phyloP scores from a whole-genome alignment of 768 basidiomycete species.

The Clitopilus passeckerianus region DNA sequence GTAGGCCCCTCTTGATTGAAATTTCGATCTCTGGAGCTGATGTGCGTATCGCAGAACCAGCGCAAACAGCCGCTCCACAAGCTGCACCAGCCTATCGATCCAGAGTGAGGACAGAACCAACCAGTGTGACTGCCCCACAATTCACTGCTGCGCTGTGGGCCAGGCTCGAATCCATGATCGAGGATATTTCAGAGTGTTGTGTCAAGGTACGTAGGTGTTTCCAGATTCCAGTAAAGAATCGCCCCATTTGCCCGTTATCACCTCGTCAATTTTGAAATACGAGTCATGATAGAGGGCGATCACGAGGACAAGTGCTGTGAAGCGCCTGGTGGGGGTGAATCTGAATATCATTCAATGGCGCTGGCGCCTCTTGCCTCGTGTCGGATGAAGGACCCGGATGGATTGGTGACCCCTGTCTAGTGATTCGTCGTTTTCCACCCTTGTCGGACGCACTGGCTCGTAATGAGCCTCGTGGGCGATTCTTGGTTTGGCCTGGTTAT shows the following conservation, averaged over 20 bases:
- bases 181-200: slow-evolving; percentile 88
- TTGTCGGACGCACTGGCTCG: background rate
- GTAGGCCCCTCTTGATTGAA: slow-evolving; percentile 28
- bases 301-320: background rate
- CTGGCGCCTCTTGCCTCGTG: slow-evolving; percentile 13
- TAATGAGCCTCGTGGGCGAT: too few species aligned
- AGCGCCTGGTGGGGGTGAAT: background rate
- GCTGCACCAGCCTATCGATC: slow-evolving; percentile 71
- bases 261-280: background rate
- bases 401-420: background rate
- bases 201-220: slow-evolving; percentile 55
- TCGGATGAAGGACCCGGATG: background rate
- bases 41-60: background rate
- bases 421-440: slow-evolving; percentile 1
- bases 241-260: background rate
- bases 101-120: slow-evolving; percentile 87
- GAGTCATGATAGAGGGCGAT: too few species aligned
- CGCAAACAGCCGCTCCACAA: slow-evolving; percentile 17
- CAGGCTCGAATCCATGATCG: slow-evolving; percentile 75
- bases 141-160: slow-evolving; percentile 81
- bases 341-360: background rate
- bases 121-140: slow-evolving; percentile 79
- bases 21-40: background rate
- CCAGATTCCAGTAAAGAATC: background rate
- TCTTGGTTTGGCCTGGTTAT: background rate